phyloP scores from a whole-genome alignment of 2,329 filamentous ascomycete genomes.

The Talaromyces atroroseus region DNA sequence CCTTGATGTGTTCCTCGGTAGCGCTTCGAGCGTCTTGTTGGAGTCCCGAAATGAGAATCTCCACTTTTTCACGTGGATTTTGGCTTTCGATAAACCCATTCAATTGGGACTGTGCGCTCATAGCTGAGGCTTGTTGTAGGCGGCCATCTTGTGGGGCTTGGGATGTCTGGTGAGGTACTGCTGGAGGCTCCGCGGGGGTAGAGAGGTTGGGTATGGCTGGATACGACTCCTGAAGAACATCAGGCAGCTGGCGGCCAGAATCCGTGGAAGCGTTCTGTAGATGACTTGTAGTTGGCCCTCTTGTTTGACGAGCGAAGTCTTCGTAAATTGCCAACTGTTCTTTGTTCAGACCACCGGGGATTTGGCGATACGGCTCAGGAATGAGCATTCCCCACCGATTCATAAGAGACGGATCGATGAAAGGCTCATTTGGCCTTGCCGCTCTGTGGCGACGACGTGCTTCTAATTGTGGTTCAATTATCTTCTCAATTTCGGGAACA shows the following conservation, averaged over 20 bases:
- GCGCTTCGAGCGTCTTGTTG: constrained; percentile 53
- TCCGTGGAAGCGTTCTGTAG: constrained; percentile 54
- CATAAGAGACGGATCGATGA: constrained; percentile 66
- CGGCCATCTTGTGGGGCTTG: constrained; percentile 46
- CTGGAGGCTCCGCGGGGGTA: constrained; percentile 58
- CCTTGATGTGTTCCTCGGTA: constrained; percentile 53
- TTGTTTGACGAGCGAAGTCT: constrained; percentile 83
- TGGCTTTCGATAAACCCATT: constrained; percentile 58
- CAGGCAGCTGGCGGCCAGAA: constrained; percentile 55
- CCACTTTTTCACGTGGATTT: constrained; percentile 49
- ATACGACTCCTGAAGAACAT: constrained; percentile 59
- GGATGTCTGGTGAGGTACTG: constrained; percentile 53
- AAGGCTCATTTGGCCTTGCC: constrained; percentile 74
- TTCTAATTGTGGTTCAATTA: constrained; percentile 77
- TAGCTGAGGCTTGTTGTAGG: constrained; percentile 33
- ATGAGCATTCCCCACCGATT: constrained; percentile 92
- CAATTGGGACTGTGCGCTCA: constrained; percentile 43
- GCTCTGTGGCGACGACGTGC: constrained; percentile 69
- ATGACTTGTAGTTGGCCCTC: constrained; percentile 53
- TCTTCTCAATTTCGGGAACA: constrained; percentile 87
- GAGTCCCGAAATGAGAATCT: constrained; percentile 52
- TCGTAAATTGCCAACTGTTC: constrained; percentile 96
- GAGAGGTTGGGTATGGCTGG: constrained; percentile 56
- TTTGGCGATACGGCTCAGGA: constrained; percentile 85
- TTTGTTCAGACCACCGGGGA: constrained; percentile 73